phyloP scores from a whole-genome alignment of 2,329 filamentous ascomycete species.

The Penicillium glabrum region DNA sequence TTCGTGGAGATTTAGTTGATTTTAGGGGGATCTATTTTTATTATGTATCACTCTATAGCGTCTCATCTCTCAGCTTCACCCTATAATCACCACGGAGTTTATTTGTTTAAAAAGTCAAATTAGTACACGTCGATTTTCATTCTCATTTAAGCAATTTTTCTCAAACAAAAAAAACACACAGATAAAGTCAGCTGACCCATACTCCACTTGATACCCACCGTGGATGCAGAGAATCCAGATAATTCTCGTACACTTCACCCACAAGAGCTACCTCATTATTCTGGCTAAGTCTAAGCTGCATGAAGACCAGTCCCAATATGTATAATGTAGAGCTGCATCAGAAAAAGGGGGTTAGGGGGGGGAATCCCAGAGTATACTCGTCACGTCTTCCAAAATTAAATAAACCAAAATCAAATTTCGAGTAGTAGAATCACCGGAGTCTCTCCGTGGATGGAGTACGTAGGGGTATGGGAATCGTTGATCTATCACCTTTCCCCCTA shows the following conservation, averaged over 20 bases:
- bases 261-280: neutral
- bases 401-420: neutral
- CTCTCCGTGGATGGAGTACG: neutral
- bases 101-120: neutral
- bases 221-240: neutral
- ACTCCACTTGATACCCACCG: neutral
- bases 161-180: neutral
- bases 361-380: too few species aligned
- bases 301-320: neutral
- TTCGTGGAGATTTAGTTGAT: neutral
- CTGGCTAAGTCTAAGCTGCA: neutral
- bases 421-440: neutral
- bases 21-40: neutral
- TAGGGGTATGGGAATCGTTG: neutral
- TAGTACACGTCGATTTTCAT: too few species aligned
- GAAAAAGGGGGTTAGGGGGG: neutral
- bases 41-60: neutral
- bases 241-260: neutral
- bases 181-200: neutral
- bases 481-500: conserved; percentile 1
- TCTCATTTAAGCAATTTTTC: too few species aligned
- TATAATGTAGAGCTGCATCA: neutral
- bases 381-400: neutral
- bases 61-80: too few species aligned
- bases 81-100: too few species aligned